A percentile compares a stretch with the other conserved stretches of the same genome.
Conservation (phyloP, 176 grass and related monocot species). For the Lolium multiflorum region DNA sequence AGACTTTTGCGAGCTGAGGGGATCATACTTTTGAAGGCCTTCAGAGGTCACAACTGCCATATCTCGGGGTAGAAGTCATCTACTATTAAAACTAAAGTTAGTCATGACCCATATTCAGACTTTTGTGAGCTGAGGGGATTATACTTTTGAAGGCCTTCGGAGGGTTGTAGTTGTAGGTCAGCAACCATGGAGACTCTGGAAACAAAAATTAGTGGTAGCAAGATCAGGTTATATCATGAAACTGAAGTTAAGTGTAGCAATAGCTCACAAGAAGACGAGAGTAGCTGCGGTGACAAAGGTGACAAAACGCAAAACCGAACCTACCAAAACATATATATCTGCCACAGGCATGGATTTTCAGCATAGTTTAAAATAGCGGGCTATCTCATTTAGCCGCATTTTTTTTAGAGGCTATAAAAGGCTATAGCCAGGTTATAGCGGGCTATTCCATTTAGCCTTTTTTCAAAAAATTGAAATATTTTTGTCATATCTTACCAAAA, state of each 20-base stretch:
- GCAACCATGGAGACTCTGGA: background rate
- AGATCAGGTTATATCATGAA: background rate
- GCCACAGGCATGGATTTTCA: no score
- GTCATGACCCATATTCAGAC: background rate
- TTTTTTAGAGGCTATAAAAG: no score
- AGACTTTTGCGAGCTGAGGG: background rate
- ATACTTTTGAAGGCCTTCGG: background rate
- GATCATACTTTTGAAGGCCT: background rate
- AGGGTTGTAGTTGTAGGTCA: background rate
- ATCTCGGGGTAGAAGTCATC: no score
- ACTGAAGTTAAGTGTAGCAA: background rate
- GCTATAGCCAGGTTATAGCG: no score
- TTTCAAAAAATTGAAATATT: no score
- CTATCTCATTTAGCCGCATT: no score
- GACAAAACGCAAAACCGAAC: no score
- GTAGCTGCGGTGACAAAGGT: no score
- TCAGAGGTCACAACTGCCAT: background rate
- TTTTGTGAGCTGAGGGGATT: background rate
- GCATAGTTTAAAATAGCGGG: background rate
- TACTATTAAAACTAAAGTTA: background rate
- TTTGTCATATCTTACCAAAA: no score
- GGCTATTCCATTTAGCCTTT: no score
- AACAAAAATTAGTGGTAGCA: background rate
- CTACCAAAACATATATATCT: no score
- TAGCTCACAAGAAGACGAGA: background rate